phyloP scores from a whole-genome alignment of 1,284 basidiomycete genomes.

The Heterobasidion irregulare region DNA sequence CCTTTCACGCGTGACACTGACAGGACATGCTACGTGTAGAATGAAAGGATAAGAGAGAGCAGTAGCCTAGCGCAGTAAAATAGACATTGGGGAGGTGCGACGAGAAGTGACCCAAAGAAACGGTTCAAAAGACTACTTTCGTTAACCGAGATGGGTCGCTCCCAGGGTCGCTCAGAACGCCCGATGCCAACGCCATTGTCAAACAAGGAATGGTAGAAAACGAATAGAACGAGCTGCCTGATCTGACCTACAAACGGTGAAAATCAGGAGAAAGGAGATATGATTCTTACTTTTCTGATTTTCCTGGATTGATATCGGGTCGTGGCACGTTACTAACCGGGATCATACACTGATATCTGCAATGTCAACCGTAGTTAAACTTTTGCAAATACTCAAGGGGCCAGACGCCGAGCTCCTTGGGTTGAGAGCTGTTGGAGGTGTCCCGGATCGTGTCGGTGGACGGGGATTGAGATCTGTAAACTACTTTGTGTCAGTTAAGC shows the following conservation, averaged over 20 bases:
- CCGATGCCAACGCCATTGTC: not conserved
- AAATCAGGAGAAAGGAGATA: conserved; percentile 1
- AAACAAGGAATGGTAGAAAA: conserved; percentile 1
- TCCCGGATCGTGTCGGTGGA: conserved; percentile 1
- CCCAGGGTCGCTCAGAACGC: not conserved
- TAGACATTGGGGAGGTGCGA: conserved; percentile 7
- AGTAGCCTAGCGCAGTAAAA: conserved; percentile 3
- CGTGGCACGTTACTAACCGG: conserved; percentile 3
- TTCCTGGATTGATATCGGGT: not conserved
- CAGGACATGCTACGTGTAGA: conserved; percentile 14
- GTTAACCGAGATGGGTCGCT: not conserved
- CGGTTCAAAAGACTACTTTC: not conserved
- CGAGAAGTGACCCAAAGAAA: not conserved
- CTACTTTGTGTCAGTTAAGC: not conserved
- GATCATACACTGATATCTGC: conserved; percentile 1
- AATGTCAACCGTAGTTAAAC: not conserved
- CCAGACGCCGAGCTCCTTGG: not conserved
- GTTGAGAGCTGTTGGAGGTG: conserved; percentile 1
- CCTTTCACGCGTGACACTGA: conserved; percentile 10
- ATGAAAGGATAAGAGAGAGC: conserved; percentile 5
- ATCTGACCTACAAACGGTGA: conserved; percentile 3
- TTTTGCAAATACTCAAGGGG: conserved; percentile 4
- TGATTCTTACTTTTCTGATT: conserved; percentile 1
- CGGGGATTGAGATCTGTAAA: not conserved
- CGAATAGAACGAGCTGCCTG: not conserved